phyloP scores from a whole-genome alignment of 2,329 filamentous ascomycete genomes.

The Nannizzia gypsea region DNA sequence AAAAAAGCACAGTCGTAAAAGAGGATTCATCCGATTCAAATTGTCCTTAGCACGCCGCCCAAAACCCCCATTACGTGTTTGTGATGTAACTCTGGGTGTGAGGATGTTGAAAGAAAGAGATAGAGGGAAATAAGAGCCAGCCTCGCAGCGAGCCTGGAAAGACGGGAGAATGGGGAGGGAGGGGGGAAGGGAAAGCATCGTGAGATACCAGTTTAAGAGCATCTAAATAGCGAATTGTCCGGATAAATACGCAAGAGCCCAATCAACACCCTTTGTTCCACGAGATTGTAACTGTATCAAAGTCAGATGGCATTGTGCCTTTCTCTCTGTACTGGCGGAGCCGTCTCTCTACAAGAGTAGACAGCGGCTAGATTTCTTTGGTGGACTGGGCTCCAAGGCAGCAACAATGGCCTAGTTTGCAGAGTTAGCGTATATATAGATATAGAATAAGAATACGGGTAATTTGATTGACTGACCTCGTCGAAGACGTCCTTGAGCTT shows the following conservation, averaged over 20 bases:
- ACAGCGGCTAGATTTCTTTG: slow-evolving; percentile 8
- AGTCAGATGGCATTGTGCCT: background rate
- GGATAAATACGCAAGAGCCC: slow-evolving; percentile 1
- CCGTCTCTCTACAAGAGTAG: background rate
- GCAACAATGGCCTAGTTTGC: slow-evolving; percentile 73
- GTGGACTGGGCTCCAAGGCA: slow-evolving; percentile 65
- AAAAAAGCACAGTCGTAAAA: background rate
- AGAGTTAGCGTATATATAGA: slow-evolving; percentile 10
- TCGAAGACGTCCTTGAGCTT: slow-evolving; percentile 99
- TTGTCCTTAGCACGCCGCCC: slow-evolving; percentile 5
- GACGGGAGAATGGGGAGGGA: too few species aligned
- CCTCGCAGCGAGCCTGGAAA: background rate
- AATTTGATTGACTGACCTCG: slow-evolving; percentile 55
- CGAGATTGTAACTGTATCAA: slow-evolving; percentile 1
- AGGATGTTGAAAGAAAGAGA: slow-evolving; percentile 1
- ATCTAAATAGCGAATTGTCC: background rate
- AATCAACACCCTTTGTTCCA: background rate
- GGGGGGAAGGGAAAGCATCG: background rate
- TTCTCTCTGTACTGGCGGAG: background rate
- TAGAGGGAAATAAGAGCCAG: background rate
- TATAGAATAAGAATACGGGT: background rate
- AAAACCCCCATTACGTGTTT: slow-evolving; percentile 7
- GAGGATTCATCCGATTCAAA: slow-evolving; percentile 7
- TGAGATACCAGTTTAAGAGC: background rate
- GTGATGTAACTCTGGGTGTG: slow-evolving; percentile 3